phyloP scores from a whole-genome alignment of 2,329 filamentous ascomycete genomes.

The Hymenoscyphus occultus region DNA sequence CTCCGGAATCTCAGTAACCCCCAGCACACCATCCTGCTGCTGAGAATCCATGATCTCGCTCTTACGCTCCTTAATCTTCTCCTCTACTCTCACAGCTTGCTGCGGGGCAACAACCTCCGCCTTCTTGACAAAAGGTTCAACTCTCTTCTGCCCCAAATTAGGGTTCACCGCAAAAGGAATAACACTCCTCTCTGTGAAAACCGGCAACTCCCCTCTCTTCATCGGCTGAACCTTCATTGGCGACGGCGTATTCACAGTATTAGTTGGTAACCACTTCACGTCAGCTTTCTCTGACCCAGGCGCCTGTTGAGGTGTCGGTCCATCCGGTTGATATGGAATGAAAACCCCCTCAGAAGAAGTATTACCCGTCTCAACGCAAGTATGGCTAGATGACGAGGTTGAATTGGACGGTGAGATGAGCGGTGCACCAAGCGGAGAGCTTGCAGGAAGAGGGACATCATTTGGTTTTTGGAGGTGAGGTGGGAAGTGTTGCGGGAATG shows the following conservation, averaged over 20 bases:
- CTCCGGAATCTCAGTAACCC: slow-evolving; percentile 38
- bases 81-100: too few species aligned
- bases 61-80: too few species aligned
- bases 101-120: too few species aligned
- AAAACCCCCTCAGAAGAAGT: slow-evolving; percentile 43
- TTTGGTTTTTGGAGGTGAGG: slow-evolving; percentile 23
- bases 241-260: slow-evolving; percentile 32
- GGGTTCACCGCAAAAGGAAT: slow-evolving; percentile 33
- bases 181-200: slow-evolving; percentile 33
- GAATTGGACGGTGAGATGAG: not conserved
- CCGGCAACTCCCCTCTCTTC: slow-evolving; percentile 32
- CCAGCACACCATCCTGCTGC: slow-evolving; percentile 2
- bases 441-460: slow-evolving; percentile 27
- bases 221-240: slow-evolving; percentile 27
- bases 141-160: slow-evolving; percentile 5
- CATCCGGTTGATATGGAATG: slow-evolving; percentile 55
- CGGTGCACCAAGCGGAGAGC: slow-evolving; percentile 23
- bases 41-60: slow-evolving; percentile 7
- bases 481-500: slow-evolving; percentile 16
- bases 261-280: slow-evolving; percentile 48
- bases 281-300: slow-evolving; percentile 29
- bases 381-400: slow-evolving; percentile 1
- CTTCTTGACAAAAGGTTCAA: too few species aligned
- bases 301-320: slow-evolving; percentile 43
- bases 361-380: slow-evolving; percentile 7